Evolutionary conservation across 352 stramenopile species (phyloP), one percentile per base, ranked within the genome.

Genomic region (Aphanomyces stellatus): DNA sequence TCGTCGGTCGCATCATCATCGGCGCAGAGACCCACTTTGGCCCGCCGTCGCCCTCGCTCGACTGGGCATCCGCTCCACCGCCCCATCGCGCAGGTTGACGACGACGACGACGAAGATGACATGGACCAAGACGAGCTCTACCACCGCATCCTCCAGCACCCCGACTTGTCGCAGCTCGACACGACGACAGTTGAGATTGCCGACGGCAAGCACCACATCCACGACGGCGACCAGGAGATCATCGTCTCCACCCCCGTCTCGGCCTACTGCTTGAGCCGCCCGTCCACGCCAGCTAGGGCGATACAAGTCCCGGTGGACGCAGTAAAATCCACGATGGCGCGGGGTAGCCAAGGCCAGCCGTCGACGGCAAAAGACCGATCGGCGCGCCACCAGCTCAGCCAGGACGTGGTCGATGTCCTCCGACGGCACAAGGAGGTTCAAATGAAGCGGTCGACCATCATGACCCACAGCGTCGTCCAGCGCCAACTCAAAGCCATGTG

Each of bases 361-460:
- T 19, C 37, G n/a, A 11, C 25, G 30, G 30, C 33, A 13, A 35
- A 64, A 51, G 55, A 64, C 22, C n/a, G n/a, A n/a, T 30, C 3
- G 22, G 10, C 33, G 17, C 55, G 55, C 15, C 22, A 53, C 55
- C 5, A 43, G 28, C 7, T 51, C 34, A 34, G 33, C 25, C 55
- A 11, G 10, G 40, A 43, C 17, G 31, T 64, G 22, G 31, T 22
- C 0, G 55, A 37, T 34, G 43, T 51, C 35, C 37, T 64, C 8
- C 55, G 55, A 11, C 55, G 55, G 15, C 55, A 64, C 55, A 43
- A 46, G 17, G 55, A 64, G n/a, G 4, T 64, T 4, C 55, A 64
- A 28, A 64, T 49, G 31, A 64, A 64, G 27, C 55, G 55, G 19
- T 37, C 55, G 10, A 24, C 55, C 24, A 64, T 64, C 35, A 64